A percentile compares a stretch with the other conserved stretches of the same genome.
Evolutionary conservation across 2,329 filamentous ascomycete genomes (phyloP).

Genomic region (Clathrospora elynae): DNA sequence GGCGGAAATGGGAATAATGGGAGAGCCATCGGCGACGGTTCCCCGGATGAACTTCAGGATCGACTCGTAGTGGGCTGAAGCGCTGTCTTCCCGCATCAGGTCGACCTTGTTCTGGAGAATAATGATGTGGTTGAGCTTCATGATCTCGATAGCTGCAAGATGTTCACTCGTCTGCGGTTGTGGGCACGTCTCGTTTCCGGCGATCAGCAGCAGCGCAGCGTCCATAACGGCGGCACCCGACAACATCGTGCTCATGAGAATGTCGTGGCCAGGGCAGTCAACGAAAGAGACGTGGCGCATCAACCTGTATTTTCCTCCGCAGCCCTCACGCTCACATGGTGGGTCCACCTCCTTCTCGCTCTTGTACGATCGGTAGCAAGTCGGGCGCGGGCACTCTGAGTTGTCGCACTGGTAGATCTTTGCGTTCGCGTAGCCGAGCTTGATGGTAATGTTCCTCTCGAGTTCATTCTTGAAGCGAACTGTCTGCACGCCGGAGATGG

Average conservation of each 20-base stretch:
- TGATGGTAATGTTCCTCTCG: slow-evolving; percentile 99
- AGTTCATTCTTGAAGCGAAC: slow-evolving; percentile 99
- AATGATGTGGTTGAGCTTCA: slow-evolving; percentile 99
- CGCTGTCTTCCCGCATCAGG: slow-evolving; percentile 94
- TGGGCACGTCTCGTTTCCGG: slow-evolving; percentile 97
- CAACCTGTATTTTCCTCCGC: slow-evolving; percentile 82
- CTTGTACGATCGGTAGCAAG: slow-evolving; percentile 96
- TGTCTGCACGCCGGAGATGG: slow-evolving; percentile 97
- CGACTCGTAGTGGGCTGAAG: slow-evolving; percentile 91
- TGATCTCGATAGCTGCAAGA: slow-evolving; percentile 98
- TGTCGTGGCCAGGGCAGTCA: slow-evolving; percentile 99
- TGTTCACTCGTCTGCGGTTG: slow-evolving; percentile 99
- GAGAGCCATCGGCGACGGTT: slow-evolving; percentile 91
- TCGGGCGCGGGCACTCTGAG: slow-evolving; percentile 84
- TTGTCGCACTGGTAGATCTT: slow-evolving; percentile 99
- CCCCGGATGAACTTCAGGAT: slow-evolving; percentile 98
- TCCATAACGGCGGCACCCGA: slow-evolving; percentile 99
- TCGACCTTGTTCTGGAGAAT: slow-evolving; percentile 99
- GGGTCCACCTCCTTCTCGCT: slow-evolving; percentile 99
- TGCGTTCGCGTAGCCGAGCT: slow-evolving; percentile 98
- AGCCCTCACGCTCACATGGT: slow-evolving; percentile 92
- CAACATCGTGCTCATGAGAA: slow-evolving; percentile 99
- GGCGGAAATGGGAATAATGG: slow-evolving; percentile 94
- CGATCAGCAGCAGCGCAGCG: slow-evolving; percentile 92
- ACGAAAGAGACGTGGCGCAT: slow-evolving; percentile 76